These are phyloP conservation scores for Entomortierella lignicola DNA, from an alignment of 192 early-diverging fungal genomes.

Conservation along the genomic window DNA sequence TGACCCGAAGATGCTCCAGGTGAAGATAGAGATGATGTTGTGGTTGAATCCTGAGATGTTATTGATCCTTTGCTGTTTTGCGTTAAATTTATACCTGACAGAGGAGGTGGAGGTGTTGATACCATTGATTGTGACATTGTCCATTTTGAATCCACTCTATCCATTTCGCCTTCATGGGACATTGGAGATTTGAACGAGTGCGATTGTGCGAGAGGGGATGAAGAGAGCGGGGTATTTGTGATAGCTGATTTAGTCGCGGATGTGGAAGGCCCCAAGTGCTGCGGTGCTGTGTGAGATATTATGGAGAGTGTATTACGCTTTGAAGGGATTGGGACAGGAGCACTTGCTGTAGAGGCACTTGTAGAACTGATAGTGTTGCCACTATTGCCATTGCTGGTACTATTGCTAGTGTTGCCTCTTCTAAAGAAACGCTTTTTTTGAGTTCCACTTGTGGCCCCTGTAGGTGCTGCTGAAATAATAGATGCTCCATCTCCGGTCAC, in stretches of 20 bases:
- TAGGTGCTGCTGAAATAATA: not conserved
- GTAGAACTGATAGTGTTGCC: not conserved
- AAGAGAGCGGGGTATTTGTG: slow-evolving; percentile 18
- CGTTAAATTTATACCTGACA: not conserved
- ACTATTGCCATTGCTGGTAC: not conserved
- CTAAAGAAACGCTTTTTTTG: slow-evolving; percentile 12
- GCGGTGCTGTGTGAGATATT: not conserved
- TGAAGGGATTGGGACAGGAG: slow-evolving; percentile 14
- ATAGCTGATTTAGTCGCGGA: not conserved
- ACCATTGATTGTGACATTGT: not conserved
- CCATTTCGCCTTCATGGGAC: slow-evolving; percentile 1
- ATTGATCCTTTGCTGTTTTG: not conserved
- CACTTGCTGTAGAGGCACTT: not conserved
- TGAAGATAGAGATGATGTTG: not conserved
- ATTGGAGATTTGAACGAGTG: too few relatives aligned
- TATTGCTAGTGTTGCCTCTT: slow-evolving; percentile 2
- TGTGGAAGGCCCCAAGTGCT: not conserved
- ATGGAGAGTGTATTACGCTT: not conserved
- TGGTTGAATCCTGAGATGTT: too few relatives aligned
- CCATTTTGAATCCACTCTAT: not conserved
- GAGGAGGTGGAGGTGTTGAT: not conserved
- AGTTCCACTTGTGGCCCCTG: not conserved
- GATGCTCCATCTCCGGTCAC: not conserved
- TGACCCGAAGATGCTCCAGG: not conserved
- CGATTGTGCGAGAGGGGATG: slow-evolving; percentile 19